These are phyloP conservation scores for Penicillium bovifimosum DNA, from an alignment of 495 filamentous ascomycete genomes.

Conservation along the genomic window DNA sequence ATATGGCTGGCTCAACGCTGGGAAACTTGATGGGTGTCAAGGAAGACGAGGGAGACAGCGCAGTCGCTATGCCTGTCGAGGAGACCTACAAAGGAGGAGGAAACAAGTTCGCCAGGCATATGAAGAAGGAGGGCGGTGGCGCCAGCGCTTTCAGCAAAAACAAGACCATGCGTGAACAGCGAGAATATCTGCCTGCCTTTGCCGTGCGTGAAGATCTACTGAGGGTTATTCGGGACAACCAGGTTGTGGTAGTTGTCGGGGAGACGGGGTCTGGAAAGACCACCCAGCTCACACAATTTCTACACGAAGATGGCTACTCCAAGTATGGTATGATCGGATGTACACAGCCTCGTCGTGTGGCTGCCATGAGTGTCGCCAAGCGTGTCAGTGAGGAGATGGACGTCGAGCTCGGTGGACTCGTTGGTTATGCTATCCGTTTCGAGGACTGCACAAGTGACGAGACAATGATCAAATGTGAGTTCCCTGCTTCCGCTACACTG, in stretches of 20 bases:
- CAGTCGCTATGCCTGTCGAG: conserved; percentile 68
- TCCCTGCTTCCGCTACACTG: background rate
- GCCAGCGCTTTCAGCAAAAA: conserved; percentile 89
- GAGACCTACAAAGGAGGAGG: conserved; percentile 55
- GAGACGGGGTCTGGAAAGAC: conserved; percentile 97
- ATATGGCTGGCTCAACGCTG: conserved; percentile 82
- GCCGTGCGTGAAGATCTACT: conserved; percentile 95
- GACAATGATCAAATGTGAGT: conserved; percentile 83
- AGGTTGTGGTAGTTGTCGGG: conserved; percentile 93
- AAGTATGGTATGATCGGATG: conserved; percentile 87
- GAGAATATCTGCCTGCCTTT: conserved; percentile 93
- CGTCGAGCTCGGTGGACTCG: conserved; percentile 78
- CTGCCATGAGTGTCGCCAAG: conserved; percentile 98
- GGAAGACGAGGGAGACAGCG: conserved; percentile 90
- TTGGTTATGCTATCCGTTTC: conserved; percentile 98
- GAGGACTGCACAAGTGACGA: conserved; percentile 96
- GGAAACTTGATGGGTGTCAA: conserved; percentile 94
- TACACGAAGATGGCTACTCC: conserved; percentile 90
- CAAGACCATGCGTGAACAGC: conserved; percentile 85
- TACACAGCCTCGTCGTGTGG: conserved; percentile 90
- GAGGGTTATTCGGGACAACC: conserved; percentile 91
- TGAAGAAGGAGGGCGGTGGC: conserved; percentile 79
- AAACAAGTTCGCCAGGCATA: conserved; percentile 84
- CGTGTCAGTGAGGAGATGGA: conserved; percentile 99
- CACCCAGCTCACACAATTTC: conserved; percentile 91